Conservation (phyloP, 495 filamentous ascomycete genomes). For the Penicillium fimorum region DNA sequence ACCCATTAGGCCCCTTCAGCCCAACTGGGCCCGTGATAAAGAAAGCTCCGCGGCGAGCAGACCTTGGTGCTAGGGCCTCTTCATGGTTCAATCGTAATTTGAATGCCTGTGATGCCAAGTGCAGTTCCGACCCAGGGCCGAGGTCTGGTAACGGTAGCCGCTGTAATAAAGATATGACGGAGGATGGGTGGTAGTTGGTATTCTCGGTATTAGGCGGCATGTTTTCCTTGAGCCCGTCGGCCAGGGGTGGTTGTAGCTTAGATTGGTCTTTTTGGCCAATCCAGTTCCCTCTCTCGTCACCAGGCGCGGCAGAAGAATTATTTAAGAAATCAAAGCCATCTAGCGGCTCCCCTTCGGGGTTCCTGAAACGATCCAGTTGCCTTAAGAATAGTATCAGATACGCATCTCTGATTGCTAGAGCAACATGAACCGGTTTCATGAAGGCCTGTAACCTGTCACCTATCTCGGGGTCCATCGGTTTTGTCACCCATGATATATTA, state of each 20-base stretch:
- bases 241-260: slow-evolving; percentile 21
- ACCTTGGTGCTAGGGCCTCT: slow-evolving; percentile 17
- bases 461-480: slow-evolving; percentile 36
- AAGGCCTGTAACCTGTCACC: slow-evolving; percentile 35
- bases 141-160: slow-evolving; percentile 38
- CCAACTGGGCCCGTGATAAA: slow-evolving; percentile 65
- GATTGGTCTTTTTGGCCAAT: slow-evolving; percentile 25
- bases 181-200: slow-evolving; percentile 33
- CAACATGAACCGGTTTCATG: slow-evolving; percentile 36
- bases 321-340: slow-evolving; percentile 17
- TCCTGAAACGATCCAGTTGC: slow-evolving; percentile 31
- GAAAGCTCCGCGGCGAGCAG: slow-evolving; percentile 63
- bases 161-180: slow-evolving; percentile 37
- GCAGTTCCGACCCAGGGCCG: slow-evolving; percentile 39
- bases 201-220: slow-evolving; percentile 18
- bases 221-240: slow-evolving; percentile 17
- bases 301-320: slow-evolving; percentile 16
- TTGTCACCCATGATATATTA: slow-evolving; percentile 50
- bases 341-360: slow-evolving; percentile 15
- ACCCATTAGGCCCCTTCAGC: slow-evolving; percentile 55
- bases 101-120: slow-evolving; percentile 52
- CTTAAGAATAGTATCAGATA: slow-evolving; percentile 33
- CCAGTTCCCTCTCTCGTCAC: slow-evolving; percentile 20
- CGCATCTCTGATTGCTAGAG: slow-evolving; percentile 39
- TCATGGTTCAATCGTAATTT: slow-evolving; percentile 47